These are phyloP conservation scores for Pezicula rhizophila DNA, from an alignment of 2,329 filamentous ascomycete species.

Conservation along the genomic window DNA sequence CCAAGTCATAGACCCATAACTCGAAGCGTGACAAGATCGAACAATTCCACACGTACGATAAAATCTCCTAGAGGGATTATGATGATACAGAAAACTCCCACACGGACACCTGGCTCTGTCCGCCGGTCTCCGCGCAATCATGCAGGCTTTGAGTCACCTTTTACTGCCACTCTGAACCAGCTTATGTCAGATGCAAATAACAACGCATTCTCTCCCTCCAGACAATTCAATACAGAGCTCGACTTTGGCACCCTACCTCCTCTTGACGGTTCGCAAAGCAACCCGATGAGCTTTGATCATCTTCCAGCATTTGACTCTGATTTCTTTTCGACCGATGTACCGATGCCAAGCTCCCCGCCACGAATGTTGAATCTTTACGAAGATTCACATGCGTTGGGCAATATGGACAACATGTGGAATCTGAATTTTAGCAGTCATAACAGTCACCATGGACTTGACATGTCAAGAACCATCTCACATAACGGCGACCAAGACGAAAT, in stretches of 20 bases:
- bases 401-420: conserved; percentile 23
- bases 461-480: too few relatives aligned
- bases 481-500: conserved; percentile 1
- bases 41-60: conserved; percentile 10
- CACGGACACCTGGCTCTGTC: conserved; percentile 17
- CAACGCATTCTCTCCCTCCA: conserved; percentile 17
- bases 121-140: conserved; percentile 23
- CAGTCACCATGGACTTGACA: not conserved
- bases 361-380: conserved; percentile 29
- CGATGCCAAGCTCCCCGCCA: conserved; percentile 40
- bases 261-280: conserved; percentile 9
- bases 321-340: conserved; percentile 36
- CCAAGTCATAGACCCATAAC: conserved; percentile 26
- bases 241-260: conserved; percentile 29
- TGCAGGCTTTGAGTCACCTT: conserved; percentile 27
- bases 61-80: conserved; percentile 22
- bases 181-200: conserved; percentile 26
- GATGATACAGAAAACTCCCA: conserved; percentile 21
- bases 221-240: conserved; percentile 16
- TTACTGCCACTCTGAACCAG: conserved; percentile 27
- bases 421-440: conserved; percentile 6
- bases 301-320: conserved; percentile 26
- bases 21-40: conserved; percentile 24
- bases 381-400: conserved; percentile 18
- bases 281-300: conserved; percentile 20